These are phyloP conservation scores for Serendipita sp. DNA, from an alignment of 768 basidiomycete genomes.

Conservation along the genomic window DNA sequence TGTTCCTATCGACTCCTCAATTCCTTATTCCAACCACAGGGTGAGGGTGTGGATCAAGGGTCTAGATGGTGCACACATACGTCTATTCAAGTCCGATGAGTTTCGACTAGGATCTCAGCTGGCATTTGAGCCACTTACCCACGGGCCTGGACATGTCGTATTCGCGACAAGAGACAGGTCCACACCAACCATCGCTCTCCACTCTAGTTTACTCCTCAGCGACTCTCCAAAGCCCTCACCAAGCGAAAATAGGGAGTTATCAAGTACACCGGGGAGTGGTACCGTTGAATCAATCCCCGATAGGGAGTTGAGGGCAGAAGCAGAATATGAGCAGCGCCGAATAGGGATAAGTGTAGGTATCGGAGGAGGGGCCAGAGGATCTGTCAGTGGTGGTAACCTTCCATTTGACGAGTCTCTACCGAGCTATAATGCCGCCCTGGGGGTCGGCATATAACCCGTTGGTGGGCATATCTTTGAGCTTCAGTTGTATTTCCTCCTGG, in stretches of 20 bases:
- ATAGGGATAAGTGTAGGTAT: background rate
- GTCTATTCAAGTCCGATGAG: constrained; percentile 45
- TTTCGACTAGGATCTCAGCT: constrained; percentile 45
- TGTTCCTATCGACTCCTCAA: constrained; percentile 36
- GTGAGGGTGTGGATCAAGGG: constrained; percentile 48
- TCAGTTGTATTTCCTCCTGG: too few relatives aligned
- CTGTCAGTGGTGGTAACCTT: too few relatives aligned
- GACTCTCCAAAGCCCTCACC: background rate
- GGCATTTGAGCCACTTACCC: constrained; percentile 30
- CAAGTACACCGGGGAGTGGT: background rate
- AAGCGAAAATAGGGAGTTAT: background rate
- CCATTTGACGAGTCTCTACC: background rate
- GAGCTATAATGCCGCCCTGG: background rate
- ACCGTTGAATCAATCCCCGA: background rate
- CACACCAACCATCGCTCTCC: background rate
- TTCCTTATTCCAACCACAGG: constrained; percentile 41
- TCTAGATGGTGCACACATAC: constrained; percentile 40
- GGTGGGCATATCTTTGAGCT: too few relatives aligned
- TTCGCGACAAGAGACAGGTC: background rate
- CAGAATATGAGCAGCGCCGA: background rate
- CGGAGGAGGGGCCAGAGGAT: background rate
- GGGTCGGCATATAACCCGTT: background rate
- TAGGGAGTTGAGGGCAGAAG: background rate
- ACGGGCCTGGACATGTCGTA: background rate
- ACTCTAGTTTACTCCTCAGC: background rate